These are phyloP conservation scores for Pseudognaphalium luteoalbum DNA, from an alignment of 129 eudicot species.

Conservation along the genomic window DNA sequence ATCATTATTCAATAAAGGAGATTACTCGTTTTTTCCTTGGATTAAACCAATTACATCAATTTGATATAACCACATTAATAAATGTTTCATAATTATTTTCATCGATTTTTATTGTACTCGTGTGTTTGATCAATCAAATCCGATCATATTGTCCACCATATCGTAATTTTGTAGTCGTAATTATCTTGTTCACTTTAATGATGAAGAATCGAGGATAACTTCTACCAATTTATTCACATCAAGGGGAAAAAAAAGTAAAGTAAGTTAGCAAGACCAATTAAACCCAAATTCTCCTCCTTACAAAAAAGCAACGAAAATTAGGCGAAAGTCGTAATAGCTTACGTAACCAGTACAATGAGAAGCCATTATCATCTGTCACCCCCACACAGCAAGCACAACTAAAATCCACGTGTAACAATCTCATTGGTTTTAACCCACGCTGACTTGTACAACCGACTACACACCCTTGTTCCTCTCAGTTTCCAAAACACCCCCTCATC, in stretches of 20 bases:
- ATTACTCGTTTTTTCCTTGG: no score
- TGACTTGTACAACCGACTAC: constrained; percentile 32
- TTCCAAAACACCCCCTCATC: constrained; percentile 23
- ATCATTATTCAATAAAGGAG: no score
- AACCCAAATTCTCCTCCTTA: neutral
- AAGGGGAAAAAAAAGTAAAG: neutral
- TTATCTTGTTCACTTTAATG: no score
- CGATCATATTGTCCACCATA: no score
- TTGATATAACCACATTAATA: no score
- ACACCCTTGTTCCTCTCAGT: neutral
- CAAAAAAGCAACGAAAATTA: neutral
- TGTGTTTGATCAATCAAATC: no score
- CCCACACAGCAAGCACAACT: neutral
- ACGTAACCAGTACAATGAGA: constrained; percentile 11
- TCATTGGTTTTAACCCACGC: neutral
- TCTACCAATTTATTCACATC: neutral
- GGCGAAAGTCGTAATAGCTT: neutral
- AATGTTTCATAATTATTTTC: no score
- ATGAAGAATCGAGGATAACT: no score
- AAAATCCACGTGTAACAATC: constrained; percentile 18
- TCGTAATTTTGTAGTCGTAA: no score
- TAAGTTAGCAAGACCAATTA: no score
- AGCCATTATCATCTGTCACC: constrained; percentile 4
- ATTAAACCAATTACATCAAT: no score
- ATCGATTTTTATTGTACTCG: no score